Evolutionary conservation across 495 filamentous ascomycete genomes (phyloP).

Genomic region (Clohesyomyces aquaticus): DNA sequence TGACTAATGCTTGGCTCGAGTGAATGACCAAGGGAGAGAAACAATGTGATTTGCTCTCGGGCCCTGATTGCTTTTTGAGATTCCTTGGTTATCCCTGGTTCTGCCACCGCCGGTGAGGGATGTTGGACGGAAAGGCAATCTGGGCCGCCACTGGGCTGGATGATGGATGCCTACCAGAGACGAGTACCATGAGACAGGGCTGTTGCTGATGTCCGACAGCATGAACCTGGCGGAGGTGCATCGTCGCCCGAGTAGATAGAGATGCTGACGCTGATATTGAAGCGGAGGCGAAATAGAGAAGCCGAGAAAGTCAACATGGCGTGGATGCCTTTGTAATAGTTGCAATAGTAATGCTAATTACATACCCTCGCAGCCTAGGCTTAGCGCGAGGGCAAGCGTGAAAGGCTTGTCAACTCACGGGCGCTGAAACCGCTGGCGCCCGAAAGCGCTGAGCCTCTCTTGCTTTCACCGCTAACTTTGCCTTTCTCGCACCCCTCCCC

Average conservation of each 20-base stretch:
- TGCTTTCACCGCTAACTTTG: neutral
- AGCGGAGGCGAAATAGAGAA: constrained; percentile 4
- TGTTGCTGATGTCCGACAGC: too few species aligned
- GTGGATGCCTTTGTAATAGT: constrained; percentile 21
- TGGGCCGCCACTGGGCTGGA: too few species aligned
- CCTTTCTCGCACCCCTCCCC: neutral
- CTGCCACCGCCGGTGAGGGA: too few species aligned
- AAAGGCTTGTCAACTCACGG: constrained; percentile 9
- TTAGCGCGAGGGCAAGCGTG: constrained; percentile 7
- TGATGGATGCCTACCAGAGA: too few species aligned
- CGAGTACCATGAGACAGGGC: too few species aligned
- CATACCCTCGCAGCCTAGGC: neutral
- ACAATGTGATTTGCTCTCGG: too few species aligned
- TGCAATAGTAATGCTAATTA: neutral
- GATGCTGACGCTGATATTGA: constrained; percentile 1
- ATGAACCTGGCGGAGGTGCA: too few species aligned
- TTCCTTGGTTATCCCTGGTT: too few species aligned
- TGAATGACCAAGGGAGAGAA: too few species aligned
- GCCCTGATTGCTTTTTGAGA: too few species aligned
- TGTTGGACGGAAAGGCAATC: too few species aligned
- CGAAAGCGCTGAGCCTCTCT: neutral
- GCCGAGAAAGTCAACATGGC: neutral
- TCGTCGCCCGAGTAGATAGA: neutral
- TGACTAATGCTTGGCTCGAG: too few species aligned
- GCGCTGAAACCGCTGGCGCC: neutral